Base-by-base conservation (phyloP, 257 asterid genomes). In the Asclepias syriaca region DNA sequence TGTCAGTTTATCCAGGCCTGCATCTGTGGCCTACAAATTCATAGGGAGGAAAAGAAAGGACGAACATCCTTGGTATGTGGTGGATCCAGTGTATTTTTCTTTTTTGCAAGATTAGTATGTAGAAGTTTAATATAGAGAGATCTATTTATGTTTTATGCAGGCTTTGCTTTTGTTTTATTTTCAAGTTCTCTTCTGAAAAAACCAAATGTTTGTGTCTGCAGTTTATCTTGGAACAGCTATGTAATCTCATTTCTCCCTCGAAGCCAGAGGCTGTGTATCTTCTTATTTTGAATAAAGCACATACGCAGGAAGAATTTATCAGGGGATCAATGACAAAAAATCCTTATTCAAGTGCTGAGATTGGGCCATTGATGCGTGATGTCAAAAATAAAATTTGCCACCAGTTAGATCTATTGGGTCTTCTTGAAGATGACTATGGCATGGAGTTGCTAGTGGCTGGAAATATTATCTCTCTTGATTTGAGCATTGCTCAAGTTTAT, bases 301-400 rank as follows among this genome's bases (percentile, higher is more conserved):
- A 92, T 72, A 90, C 99, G 1, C 99, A 95, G 82, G 99, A 95
- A 83, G 99, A 95, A 76, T 95, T 95, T 82, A 95, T 95, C 70
- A 87, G 99, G 87, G 99, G 99, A 75, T 92, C 99, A 64, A 95
- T 95, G 99, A 95, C 96, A 68, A 95, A 95, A 81, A 95, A 92
- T 85, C 99, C 99, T 79, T 95, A 95, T 83, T 92, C 99, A 11
- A 92, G 97, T 83, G 83, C 87, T 77, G 99, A 95, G 86, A 83
- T 95, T 82, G 99, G 99, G 76, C 99, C 99, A 45, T 85, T 95
- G 80, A 92, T 95, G 99, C 98, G 99, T 81, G 99, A 95, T 85
- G 99, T 95, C 60, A 95, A 92, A 87, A 95, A 95, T 82, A 95
- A 95, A 83, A 95, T 95, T 66, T 95, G 99, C 84, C 92, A 90